Evolutionary conservation across 371 early-diverging fungal genomes (phyloP).

Genomic region (Mortierella sp.): DNA sequence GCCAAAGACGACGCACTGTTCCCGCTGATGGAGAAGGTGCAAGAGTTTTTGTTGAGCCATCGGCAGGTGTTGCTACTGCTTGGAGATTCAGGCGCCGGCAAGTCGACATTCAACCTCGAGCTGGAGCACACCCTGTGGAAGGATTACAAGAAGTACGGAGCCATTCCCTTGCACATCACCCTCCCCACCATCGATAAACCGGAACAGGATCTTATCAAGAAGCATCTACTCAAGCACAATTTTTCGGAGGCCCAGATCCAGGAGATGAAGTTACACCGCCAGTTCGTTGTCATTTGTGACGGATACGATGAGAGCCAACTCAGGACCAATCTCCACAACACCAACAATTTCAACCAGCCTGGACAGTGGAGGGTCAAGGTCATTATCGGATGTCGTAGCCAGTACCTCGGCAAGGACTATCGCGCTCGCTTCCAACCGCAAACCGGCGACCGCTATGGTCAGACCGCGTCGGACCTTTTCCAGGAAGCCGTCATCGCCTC

Average conservation of each 20-base stretch:
- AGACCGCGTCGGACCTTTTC: not conserved
- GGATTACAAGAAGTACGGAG: not conserved
- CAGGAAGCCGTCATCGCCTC: not conserved
- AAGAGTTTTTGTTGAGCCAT: not conserved
- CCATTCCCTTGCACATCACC: slow-evolving; percentile 17
- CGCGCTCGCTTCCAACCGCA: not conserved
- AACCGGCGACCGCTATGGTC: not conserved
- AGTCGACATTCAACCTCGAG: not conserved
- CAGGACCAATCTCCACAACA: not conserved
- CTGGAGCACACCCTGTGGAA: not conserved
- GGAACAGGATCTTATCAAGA: not conserved
- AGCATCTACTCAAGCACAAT: not conserved
- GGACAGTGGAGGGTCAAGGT: not conserved
- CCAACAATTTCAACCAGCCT: not conserved
- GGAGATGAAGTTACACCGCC: not conserved
- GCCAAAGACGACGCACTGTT: not conserved
- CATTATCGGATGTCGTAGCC: not conserved
- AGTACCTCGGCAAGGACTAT: not conserved
- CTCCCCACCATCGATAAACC: not conserved
- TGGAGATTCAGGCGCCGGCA: not conserved
- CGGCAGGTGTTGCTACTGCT: not conserved
- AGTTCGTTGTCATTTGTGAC: not conserved
- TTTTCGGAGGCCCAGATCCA: not conserved
- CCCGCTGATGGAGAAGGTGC: not conserved
- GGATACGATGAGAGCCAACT: not conserved